A percentile compares a stretch with the other conserved stretches of the same genome.
Evolutionary conservation across 2,329 filamentous ascomycete genomes (phyloP).

Genomic region (Colletotrichum sp.): DNA sequence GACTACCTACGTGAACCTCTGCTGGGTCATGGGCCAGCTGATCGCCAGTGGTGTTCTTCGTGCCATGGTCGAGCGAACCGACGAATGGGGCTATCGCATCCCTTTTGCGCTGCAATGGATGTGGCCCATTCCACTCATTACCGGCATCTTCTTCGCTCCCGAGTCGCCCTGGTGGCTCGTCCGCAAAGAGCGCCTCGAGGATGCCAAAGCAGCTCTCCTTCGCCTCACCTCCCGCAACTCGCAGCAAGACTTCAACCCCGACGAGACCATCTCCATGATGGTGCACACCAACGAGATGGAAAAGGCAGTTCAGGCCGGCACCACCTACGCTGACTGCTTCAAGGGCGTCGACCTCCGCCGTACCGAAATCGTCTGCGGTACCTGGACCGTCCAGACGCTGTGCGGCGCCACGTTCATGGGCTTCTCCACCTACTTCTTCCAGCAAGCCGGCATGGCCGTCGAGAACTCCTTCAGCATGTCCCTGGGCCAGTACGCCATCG

Average conservation of each 20-base stretch:
- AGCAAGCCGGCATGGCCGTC: constrained; percentile 44
- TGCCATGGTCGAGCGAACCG: constrained; percentile 38
- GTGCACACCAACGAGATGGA: constrained; percentile 55
- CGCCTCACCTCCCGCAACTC: constrained; percentile 39
- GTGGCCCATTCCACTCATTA: constrained; percentile 49
- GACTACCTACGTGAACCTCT: constrained; percentile 52
- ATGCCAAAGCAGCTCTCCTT: constrained; percentile 41
- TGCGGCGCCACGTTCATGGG: constrained; percentile 42
- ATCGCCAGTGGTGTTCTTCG: constrained; percentile 48
- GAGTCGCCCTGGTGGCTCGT: constrained; percentile 58
- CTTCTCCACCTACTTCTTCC: constrained; percentile 45
- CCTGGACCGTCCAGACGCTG: constrained; percentile 45
- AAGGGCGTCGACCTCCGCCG: constrained; percentile 48
- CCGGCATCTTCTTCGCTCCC: constrained; percentile 47
- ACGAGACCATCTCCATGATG: constrained; percentile 56
- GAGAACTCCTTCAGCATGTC: constrained; percentile 43
- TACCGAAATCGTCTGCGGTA: constrained; percentile 46
- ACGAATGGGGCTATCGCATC: constrained; percentile 51
- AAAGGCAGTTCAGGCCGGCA: constrained; percentile 42
- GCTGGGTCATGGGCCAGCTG: constrained; percentile 55
- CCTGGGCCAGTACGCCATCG: constrained; percentile 47
- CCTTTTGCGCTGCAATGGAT: constrained; percentile 56
- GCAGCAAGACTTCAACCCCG: constrained; percentile 37
- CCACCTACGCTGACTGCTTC: constrained; percentile 52
- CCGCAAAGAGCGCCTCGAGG: constrained; percentile 41